A percentile compares a stretch with the other conserved stretches of the same genome.
These are phyloP conservation scores for Amphichorda felina DNA, from an alignment of 2,329 filamentous ascomycete genomes.

Conservation along the genomic window DNA sequence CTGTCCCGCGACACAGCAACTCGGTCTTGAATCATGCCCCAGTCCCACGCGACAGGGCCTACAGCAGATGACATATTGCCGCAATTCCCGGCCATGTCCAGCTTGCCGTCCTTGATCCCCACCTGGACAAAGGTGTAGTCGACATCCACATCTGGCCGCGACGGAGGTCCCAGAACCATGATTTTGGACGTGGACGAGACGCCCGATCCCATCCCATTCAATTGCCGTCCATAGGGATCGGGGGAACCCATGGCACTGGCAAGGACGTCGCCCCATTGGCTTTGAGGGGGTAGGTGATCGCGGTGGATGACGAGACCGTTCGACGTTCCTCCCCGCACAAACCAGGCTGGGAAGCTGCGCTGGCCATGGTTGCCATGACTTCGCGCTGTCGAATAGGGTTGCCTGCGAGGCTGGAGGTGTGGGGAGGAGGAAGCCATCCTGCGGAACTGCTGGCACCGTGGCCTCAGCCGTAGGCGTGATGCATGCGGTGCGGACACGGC, in stretches of 20 bases:
- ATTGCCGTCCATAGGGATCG: slow-evolving; percentile 53
- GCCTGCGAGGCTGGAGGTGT: too few relatives aligned
- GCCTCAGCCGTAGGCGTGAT: too few relatives aligned
- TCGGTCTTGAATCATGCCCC: slow-evolving; percentile 11
- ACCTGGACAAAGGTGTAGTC: slow-evolving; percentile 64
- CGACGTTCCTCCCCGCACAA: slow-evolving; percentile 54
- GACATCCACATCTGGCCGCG: slow-evolving; percentile 35
- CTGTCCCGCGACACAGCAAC: slow-evolving; percentile 7
- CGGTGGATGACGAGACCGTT: slow-evolving; percentile 44
- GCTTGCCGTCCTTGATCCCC: slow-evolving; percentile 45
- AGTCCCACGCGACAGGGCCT: slow-evolving; percentile 36
- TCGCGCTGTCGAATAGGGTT: too few relatives aligned
- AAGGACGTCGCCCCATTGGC: slow-evolving; percentile 35
- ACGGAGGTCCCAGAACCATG: slow-evolving; percentile 41
- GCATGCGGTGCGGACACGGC: too few relatives aligned
- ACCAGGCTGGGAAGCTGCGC: slow-evolving; percentile 24
- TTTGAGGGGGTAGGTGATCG: slow-evolving; percentile 19
- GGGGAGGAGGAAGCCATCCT: too few relatives aligned
- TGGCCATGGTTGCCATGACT: slow-evolving; percentile 3
- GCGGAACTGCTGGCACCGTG: too few relatives aligned
- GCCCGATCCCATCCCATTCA: slow-evolving; percentile 57
- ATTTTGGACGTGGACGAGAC: slow-evolving; percentile 57
- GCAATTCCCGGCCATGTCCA: slow-evolving; percentile 61
- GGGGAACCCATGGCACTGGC: slow-evolving; percentile 46
- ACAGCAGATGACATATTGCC: slow-evolving; percentile 63